phyloP scores from a whole-genome alignment of 2,329 filamentous ascomycete genomes.

The Cryphonectria nitschkei region DNA sequence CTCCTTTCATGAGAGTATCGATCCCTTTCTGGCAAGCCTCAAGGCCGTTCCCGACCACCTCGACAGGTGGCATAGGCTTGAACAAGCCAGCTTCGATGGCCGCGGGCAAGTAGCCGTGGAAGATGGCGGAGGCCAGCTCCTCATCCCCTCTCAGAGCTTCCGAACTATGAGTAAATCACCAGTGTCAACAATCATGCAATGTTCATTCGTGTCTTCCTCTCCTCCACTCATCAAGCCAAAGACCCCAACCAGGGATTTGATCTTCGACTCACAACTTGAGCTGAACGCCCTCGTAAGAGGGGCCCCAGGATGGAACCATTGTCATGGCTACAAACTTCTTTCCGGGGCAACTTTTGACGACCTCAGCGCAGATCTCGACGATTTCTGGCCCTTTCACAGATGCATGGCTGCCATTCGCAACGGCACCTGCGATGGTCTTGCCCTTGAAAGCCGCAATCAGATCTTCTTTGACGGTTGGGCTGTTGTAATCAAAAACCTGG shows the following conservation, averaged over 20 bases:
- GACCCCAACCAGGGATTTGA: background rate
- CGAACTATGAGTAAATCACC: constrained; percentile 16
- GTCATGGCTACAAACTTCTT: constrained; percentile 34
- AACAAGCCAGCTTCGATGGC: constrained; percentile 43
- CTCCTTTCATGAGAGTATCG: constrained; percentile 42
- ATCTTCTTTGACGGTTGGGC: constrained; percentile 33
- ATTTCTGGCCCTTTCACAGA: constrained; percentile 35
- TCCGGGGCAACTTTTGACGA: constrained; percentile 33
- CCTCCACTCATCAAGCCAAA: no score
- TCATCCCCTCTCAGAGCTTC: constrained; percentile 36
- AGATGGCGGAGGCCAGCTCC: constrained; percentile 39
- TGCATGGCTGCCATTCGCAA: constrained; percentile 35
- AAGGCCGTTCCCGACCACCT: constrained; percentile 46
- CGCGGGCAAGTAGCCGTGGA: constrained; percentile 42
- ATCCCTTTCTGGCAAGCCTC: constrained; percentile 46
- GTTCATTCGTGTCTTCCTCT: no score
- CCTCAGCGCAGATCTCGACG: constrained; percentile 21
- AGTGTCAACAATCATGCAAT: background rate
- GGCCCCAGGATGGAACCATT: constrained; percentile 35
- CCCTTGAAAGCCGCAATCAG: constrained; percentile 37
- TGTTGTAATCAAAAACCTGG: constrained; percentile 33
- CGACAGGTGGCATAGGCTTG: constrained; percentile 43
- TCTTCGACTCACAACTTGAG: constrained; percentile 30
- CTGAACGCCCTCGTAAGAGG: constrained; percentile 34
- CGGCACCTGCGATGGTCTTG: constrained; percentile 38